Conservation (phyloP, 2,329 filamentous ascomycete genomes). For the Penicillium sp. region DNA sequence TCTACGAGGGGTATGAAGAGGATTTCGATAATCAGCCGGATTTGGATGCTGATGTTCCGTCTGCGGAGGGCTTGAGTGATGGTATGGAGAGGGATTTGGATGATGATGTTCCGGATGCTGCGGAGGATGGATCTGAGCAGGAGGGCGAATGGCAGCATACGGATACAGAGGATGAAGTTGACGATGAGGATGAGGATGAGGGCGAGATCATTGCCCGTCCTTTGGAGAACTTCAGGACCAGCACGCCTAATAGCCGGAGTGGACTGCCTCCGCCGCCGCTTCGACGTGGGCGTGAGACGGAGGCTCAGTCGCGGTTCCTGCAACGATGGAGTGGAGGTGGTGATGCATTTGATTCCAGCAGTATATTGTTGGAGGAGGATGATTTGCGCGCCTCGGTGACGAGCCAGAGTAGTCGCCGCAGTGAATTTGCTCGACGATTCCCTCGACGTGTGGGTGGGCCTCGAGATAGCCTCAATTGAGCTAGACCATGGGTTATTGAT, state of each 20-base stretch:
- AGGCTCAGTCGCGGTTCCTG: constrained; percentile 30
- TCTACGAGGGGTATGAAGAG: constrained; percentile 39
- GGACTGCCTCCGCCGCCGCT: constrained; percentile 29
- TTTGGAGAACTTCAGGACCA: constrained; percentile 29
- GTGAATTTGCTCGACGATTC: constrained; percentile 37
- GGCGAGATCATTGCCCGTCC: constrained; percentile 28
- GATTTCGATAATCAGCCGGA: constrained; percentile 45
- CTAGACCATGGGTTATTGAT: background rate
- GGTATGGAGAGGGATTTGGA: constrained; percentile 66
- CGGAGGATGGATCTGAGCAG: constrained; percentile 42
- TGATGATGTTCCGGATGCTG: constrained; percentile 62
- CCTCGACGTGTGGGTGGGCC: constrained; percentile 40
- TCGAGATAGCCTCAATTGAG: constrained; percentile 52
- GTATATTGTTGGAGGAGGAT: constrained; percentile 33
- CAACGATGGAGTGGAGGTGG: constrained; percentile 36
- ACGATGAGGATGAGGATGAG: constrained; percentile 34
- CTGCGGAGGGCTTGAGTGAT: constrained; percentile 52
- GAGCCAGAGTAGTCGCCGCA: constrained; percentile 31
- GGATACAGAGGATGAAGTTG: constrained; percentile 64
- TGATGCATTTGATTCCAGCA: constrained; percentile 35
- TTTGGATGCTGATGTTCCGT: constrained; percentile 58
- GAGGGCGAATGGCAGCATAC: constrained; percentile 69
- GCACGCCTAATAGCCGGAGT: constrained; percentile 31
- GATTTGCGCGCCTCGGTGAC: constrained; percentile 33
- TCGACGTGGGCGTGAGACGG: constrained; percentile 32